Conservation (phyloP, 176 grass and related monocot genomes). For the Bonia amplexicaulis region DNA sequence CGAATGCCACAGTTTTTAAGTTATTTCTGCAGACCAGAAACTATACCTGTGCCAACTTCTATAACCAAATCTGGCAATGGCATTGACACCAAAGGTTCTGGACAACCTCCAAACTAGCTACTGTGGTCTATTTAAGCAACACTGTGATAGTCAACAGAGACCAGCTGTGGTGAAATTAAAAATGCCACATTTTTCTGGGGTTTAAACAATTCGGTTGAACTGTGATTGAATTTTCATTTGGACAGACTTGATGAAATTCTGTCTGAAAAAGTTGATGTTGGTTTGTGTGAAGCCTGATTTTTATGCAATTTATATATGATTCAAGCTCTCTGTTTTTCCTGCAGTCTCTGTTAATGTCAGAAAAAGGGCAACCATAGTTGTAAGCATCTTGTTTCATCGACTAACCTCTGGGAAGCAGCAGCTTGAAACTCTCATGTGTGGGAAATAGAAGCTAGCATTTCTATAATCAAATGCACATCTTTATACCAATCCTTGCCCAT, state of each 20-base stretch:
- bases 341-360: background rate
- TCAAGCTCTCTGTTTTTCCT: background rate
- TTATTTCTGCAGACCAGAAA: background rate
- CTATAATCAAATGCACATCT: background rate
- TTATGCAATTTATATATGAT: background rate
- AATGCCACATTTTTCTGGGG: background rate
- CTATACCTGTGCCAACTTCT: background rate
- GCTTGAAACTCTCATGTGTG: background rate
- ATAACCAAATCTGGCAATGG: background rate
- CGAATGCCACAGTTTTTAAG: background rate
- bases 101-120: background rate
- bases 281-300: background rate
- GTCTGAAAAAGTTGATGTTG: background rate
- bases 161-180: background rate
- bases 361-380: background rate
- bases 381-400: conserved; percentile 8
- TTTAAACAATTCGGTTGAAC: background rate
- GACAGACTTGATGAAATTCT: background rate
- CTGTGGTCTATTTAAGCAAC: no score
- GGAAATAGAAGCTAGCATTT: background rate
- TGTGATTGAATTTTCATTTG: background rate
- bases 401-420: background rate
- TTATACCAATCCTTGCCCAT: background rate
- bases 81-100: background rate
- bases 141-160: background rate